Base-by-base conservation (phyloP, 208 protist species). In the Leptomonas pyrrhocoris region DNA sequence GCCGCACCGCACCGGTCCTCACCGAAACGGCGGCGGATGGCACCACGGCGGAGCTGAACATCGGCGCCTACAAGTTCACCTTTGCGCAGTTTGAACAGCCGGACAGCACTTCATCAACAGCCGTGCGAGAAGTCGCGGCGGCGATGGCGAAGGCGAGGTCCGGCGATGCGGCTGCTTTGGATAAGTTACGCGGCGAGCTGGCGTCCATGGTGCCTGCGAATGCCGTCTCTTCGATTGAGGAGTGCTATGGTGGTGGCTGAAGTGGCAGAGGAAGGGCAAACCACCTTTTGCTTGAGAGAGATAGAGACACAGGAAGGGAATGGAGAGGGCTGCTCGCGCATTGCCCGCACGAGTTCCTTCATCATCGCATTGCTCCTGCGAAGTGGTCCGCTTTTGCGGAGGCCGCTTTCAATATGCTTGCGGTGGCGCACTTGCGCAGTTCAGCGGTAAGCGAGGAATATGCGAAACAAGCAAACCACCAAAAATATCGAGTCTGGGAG, bases 71-170 rank as follows among this genome's bases (percentile, higher is more conserved):
- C 57, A 46, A 56, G 8, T 86, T 93, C 57, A 72, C 74, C 36
- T 83, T 80, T 48, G 77, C 80, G 21, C 31, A 49, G 30, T 84
- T 90, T 31, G 53, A 51, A 1, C 49, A 34, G 6, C 49, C 74
- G 4, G 82, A 86, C 46, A 58, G 76, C 53, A 89, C 86, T 6
- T 92, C 82, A 0, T 93, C 90, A 0, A 86, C 87, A 8, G 49
- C 66, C 8, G 76, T 95, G n/a, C 81, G 90, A 0, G 58, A 72
- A 11, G n/a, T 76, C 18, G 64, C 80, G 19, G 42, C 15, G n/a
- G 45, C 69, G 30, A 46, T 66, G 0, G 42, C 72, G 6, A 31
- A 31, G 15, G 34, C 38, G 6, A 59, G 60, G n/a, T 12, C 5
- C 11, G 23, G 23, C 11, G 38, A 50, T n/a, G 23, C n/a, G 12